Conservation (phyloP, 176 grass and related monocot species). For the Ensete glaucum region DNA sequence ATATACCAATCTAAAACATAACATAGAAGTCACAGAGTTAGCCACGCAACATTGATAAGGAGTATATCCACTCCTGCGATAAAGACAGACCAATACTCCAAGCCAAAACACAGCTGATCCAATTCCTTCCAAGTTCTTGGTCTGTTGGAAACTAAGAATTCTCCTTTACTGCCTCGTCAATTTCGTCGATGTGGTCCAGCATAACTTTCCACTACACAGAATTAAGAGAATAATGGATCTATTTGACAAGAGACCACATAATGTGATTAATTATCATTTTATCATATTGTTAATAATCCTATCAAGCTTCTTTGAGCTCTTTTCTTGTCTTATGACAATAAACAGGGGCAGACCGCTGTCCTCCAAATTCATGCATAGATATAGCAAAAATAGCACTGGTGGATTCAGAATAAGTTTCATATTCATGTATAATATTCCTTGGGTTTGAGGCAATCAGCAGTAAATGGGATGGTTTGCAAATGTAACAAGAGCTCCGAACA, state of each 20-base stretch:
- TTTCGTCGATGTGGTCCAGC: constrained; percentile 36
- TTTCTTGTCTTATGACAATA: not conserved
- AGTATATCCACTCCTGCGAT: not conserved
- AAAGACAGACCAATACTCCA: not conserved
- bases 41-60: not conserved
- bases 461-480: not conserved
- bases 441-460: not conserved
- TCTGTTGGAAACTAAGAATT: not conserved
- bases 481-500: not conserved
- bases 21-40: no score
- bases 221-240: not conserved
- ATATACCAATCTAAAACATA: no score
- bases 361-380: not conserved
- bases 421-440: no score
- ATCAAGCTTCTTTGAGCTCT: not conserved
- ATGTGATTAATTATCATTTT: not conserved
- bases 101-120: not conserved
- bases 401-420: no score
- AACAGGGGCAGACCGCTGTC: not conserved
- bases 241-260: not conserved
- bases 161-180: constrained; percentile 36
- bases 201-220: constrained; percentile 35
- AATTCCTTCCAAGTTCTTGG: not conserved
- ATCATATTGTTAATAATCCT: not conserved
- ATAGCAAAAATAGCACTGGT: no score